These are phyloP conservation scores for Sanguinoderma infundibulare DNA, from an alignment of 1,284 basidiomycete genomes.

Conservation along the genomic window DNA sequence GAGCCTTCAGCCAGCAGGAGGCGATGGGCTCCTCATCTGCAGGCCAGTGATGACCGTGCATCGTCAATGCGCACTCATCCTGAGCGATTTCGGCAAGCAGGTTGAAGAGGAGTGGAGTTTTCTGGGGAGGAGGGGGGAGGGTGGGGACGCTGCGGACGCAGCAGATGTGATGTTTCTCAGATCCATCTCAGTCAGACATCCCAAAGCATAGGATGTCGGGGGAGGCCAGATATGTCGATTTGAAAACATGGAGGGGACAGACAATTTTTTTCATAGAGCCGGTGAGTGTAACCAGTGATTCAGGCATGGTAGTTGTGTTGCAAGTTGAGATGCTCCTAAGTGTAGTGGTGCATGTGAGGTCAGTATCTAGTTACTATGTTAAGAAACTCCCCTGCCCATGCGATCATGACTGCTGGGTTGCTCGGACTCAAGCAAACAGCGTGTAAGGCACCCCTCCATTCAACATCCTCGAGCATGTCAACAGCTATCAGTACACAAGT, in stretches of 20 bases:
- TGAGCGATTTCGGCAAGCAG: background rate
- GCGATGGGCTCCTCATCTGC: background rate
- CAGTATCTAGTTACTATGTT: too few species aligned
- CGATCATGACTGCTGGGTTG: too few species aligned
- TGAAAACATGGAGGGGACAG: background rate
- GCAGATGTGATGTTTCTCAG: background rate
- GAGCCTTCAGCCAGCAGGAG: background rate
- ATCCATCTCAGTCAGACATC: background rate
- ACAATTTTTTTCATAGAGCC: background rate
- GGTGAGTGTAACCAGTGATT: background rate
- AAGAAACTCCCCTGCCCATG: too few species aligned
- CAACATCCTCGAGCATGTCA: too few species aligned
- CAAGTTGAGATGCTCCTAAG: background rate
- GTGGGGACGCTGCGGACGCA: background rate
- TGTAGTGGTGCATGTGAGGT: background rate
- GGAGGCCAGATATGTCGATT: background rate
- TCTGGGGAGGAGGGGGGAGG: background rate
- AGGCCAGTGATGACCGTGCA: background rate
- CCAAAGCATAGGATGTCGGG: background rate
- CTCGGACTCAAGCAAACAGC: too few species aligned
- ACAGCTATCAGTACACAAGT: too few species aligned
- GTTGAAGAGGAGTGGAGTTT: background rate
- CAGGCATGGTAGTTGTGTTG: background rate
- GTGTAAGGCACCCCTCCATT: too few species aligned
- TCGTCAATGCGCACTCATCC: background rate